Evolutionary conservation across 2,329 filamentous ascomycete species (phyloP).

Genomic region (Botryotinia calthae): DNA sequence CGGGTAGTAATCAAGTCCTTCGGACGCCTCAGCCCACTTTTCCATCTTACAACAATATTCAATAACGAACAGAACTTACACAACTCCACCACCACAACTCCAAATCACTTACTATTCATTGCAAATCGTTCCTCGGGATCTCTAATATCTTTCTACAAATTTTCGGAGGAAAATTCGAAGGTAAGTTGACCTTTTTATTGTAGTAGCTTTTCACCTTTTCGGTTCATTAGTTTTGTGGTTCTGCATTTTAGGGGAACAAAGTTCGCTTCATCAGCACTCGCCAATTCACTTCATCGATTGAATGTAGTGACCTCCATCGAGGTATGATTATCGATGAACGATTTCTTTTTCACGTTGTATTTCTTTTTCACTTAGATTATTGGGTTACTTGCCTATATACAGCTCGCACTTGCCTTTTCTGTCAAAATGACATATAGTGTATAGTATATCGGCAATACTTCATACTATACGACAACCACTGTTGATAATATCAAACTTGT

Average conservation of each 20-base stretch:
- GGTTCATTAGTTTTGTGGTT: background rate
- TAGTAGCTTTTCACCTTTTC: slow-evolving; percentile 12
- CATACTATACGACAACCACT: background rate
- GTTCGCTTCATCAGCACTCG: slow-evolving; percentile 14
- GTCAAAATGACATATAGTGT: too few relatives aligned
- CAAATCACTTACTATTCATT: background rate
- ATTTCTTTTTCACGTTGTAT: background rate
- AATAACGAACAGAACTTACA: background rate
- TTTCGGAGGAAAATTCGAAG: background rate
- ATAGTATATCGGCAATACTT: background rate
- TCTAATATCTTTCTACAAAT: background rate
- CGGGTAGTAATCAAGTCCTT: background rate
- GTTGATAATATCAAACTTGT: background rate
- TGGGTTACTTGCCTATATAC: background rate
- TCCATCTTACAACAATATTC: slow-evolving; percentile 1
- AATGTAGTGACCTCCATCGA: background rate
- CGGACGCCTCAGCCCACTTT: background rate
- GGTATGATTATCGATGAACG: background rate
- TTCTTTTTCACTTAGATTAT: too few relatives aligned
- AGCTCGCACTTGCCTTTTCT: background rate
- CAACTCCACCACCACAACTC: slow-evolving; percentile 3
- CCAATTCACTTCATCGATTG: slow-evolving; percentile 2
- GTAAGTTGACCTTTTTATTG: slow-evolving; percentile 8
- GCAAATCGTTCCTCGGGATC: background rate
- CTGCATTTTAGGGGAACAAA: background rate